Percentiles rank a stretch among this genome's conserved stretches.
These are phyloP conservation scores for Lactarius hatsudake DNA, from an alignment of 768 basidiomycete species.

Conservation along the genomic window DNA sequence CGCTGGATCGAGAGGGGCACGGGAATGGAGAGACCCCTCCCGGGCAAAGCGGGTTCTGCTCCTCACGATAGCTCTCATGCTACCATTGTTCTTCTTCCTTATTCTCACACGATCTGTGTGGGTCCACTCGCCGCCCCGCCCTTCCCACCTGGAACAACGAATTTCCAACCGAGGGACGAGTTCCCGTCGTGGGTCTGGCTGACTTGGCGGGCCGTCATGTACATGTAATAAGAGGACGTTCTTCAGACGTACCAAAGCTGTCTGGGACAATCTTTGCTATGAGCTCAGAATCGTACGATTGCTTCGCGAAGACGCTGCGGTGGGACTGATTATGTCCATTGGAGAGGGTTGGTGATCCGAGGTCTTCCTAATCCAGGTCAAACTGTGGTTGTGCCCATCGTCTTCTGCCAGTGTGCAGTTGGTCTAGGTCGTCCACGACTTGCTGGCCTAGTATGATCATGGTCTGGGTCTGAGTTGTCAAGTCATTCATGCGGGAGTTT, in stretches of 20 bases:
- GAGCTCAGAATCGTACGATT: not conserved
- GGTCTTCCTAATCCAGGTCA: not conserved
- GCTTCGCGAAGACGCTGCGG: not conserved
- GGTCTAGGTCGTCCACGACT: constrained; percentile 7
- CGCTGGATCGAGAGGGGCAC: not conserved
- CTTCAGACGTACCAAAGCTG: not conserved
- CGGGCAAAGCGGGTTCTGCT: not conserved
- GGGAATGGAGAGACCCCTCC: not conserved
- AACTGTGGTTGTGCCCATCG: constrained; percentile 2
- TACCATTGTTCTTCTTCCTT: not conserved
- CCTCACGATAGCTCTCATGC: not conserved
- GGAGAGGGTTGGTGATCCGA: constrained; percentile 44
- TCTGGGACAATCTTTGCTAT: not conserved
- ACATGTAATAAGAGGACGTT: not conserved
- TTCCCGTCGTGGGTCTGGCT: not conserved
- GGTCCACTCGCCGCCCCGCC: not conserved
- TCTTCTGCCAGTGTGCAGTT: constrained; percentile 5
- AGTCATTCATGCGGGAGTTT: constrained; percentile 10
- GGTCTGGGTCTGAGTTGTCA: not conserved
- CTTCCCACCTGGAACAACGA: not conserved
- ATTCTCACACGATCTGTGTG: not conserved
- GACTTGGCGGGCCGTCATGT: not conserved
- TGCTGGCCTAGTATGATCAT: constrained; percentile 5
- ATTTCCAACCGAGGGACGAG: not conserved
- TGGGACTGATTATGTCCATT: not conserved